Conservation (phyloP, 257 asterid species). For the Catharanthus roseus region DNA sequence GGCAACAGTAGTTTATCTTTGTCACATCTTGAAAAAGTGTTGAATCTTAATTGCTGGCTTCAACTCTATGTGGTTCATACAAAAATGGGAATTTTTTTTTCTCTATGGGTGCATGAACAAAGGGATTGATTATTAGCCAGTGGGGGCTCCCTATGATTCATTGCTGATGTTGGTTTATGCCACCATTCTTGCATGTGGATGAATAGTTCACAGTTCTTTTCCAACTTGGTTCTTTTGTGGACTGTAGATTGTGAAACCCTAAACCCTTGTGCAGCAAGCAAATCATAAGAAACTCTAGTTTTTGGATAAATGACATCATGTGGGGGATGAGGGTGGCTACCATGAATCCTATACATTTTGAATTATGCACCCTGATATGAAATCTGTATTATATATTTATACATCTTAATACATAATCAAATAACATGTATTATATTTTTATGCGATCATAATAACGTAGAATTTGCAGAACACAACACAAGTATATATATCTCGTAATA, state of each 20-base stretch:
- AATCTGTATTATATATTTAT: too few species aligned
- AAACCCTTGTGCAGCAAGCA: not conserved
- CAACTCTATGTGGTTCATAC: conserved; percentile 2
- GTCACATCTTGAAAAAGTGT: too few species aligned
- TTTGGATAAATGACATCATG: not conserved
- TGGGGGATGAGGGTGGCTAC: too few species aligned
- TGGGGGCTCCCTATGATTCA: not conserved
- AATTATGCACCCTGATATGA: too few species aligned
- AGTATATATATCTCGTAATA: too few species aligned
- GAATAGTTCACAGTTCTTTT: not conserved
- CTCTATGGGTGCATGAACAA: not conserved
- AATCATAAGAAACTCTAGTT: not conserved
- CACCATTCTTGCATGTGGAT: not conserved
- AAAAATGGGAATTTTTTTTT: not conserved
- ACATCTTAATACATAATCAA: too few species aligned
- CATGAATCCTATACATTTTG: too few species aligned
- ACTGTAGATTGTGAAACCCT: not conserved
- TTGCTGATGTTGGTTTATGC: not conserved
- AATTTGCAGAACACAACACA: too few species aligned
- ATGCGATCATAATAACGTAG: too few species aligned
- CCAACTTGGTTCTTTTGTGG: not conserved
- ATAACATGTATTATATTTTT: too few species aligned
- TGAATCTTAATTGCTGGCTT: not conserved
- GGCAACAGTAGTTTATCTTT: not conserved
- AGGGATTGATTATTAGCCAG: not conserved